Percentiles rank a stretch among this genome's conserved stretches.
Conservation (phyloP, 805 yeast genomes). For the Tetrapisispora arboricola region DNA sequence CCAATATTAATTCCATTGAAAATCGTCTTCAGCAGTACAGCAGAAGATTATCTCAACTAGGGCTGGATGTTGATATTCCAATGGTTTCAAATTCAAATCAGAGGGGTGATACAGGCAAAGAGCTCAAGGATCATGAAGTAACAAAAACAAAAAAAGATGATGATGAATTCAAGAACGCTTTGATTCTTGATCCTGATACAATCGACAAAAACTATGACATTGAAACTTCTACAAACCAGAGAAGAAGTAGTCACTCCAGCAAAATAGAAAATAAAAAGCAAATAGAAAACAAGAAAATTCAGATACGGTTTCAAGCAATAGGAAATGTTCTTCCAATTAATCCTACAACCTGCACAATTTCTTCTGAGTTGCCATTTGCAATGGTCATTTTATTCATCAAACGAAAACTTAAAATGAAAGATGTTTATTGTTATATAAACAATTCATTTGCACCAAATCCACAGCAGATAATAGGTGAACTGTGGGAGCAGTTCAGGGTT, state of each 20-base stretch:
- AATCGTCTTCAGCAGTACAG: slow-evolving; percentile 20
- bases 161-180: no score
- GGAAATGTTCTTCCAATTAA: slow-evolving; percentile 21
- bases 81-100: no score
- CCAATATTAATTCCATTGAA: slow-evolving; percentile 8
- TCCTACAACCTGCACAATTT: slow-evolving; percentile 22
- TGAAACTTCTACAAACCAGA: no score
- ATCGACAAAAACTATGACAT: no score
- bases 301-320: slow-evolving; percentile 25
- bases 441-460: slow-evolving; percentile 31
- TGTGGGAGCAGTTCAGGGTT: slow-evolving; percentile 25
- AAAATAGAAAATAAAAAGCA: background rate
- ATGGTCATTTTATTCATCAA: slow-evolving; percentile 16
- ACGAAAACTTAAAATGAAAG: slow-evolving; percentile 14
- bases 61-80: slow-evolving; percentile 14
- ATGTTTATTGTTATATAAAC: slow-evolving; percentile 26
- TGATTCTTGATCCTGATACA: no score
- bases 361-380: slow-evolving; percentile 22
- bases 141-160: no score
- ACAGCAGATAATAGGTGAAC: slow-evolving; percentile 24
- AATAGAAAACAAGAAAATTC: slow-evolving; percentile 10
- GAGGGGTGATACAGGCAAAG: no score
- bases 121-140: no score
- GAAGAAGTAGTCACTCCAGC: background rate
- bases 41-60: slow-evolving; percentile 20